Conservation (phyloP, 2,329 filamentous ascomycete species). For the Nemania bipapillata region DNA sequence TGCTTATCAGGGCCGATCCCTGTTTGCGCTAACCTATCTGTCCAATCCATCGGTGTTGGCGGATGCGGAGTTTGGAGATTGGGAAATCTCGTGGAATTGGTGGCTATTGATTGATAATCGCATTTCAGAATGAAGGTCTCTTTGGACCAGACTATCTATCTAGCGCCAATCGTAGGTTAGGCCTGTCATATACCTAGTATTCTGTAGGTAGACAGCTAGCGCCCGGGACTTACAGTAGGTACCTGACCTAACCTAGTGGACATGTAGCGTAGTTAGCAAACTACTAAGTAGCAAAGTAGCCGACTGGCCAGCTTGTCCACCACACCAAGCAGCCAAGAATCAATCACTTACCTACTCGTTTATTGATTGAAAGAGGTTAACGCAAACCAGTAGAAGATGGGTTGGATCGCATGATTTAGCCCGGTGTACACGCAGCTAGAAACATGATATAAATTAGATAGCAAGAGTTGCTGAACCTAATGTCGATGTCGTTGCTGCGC, state of each 20-base stretch:
- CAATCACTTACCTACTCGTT: too few relatives aligned
- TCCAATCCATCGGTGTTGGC: constrained; percentile 14
- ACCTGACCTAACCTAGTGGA: too few relatives aligned
- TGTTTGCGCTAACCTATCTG: constrained; percentile 15
- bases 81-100: constrained; percentile 11
- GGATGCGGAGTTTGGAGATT: constrained; percentile 20
- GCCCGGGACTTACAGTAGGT: too few relatives aligned
- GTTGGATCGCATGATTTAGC: background rate
- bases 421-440: background rate
- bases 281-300: too few relatives aligned
- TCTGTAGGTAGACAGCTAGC: background rate
- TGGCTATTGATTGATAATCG: constrained; percentile 28
- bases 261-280: too few relatives aligned
- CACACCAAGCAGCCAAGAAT: too few relatives aligned
- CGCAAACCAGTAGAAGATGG: background rate
- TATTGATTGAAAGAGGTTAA: background rate
- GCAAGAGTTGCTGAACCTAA: background rate
- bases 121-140: background rate
- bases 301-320: too few relatives aligned
- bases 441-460: background rate
- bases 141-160: background rate
- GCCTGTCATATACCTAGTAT: background rate
- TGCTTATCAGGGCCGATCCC: constrained; percentile 29
- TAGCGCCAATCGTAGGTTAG: background rate
- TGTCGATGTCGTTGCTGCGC: background rate